These are phyloP conservation scores for Pezicula carpinea DNA, from an alignment of 2,329 filamentous ascomycete genomes.

Conservation along the genomic window DNA sequence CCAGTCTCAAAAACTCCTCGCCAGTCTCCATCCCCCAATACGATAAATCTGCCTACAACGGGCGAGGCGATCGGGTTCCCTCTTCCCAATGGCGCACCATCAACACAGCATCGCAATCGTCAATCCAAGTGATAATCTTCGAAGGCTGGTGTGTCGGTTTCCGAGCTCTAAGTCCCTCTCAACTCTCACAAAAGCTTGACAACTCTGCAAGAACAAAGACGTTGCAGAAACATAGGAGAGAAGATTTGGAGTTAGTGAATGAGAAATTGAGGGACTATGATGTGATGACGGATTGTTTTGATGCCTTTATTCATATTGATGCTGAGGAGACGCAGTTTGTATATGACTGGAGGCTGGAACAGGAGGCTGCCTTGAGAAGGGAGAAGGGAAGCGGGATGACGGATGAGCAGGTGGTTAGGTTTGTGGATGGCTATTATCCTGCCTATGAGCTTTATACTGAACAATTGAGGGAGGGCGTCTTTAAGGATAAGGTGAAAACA, in stretches of 20 bases:
- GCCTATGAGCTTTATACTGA: conserved; percentile 53
- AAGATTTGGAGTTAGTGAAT: conserved; percentile 55
- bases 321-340: conserved; percentile 58
- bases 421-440: conserved; percentile 57
- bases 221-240: conserved; percentile 48
- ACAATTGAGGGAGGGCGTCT: conserved; percentile 42
- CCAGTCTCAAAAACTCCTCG: conserved; percentile 40
- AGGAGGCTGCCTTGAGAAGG: conserved; percentile 54
- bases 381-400: conserved; percentile 60
- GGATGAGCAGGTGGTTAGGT: conserved; percentile 57
- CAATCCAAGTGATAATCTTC: conserved; percentile 53
- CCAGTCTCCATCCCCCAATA: conserved; percentile 55
- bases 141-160: conserved; percentile 74
- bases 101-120: conserved; percentile 24
- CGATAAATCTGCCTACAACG: conserved; percentile 60
- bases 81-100: conserved; percentile 45
- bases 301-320: conserved; percentile 62
- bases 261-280: conserved; percentile 53
- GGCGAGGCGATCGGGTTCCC: conserved; percentile 58
- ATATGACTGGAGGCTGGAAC: conserved; percentile 63
- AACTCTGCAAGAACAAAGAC: conserved; percentile 32
- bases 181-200: conserved; percentile 41
- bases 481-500: conserved; percentile 27
- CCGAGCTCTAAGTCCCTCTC: conserved; percentile 43
- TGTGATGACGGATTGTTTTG: conserved; percentile 51